Evolutionary conservation across 1,284 basidiomycete species (phyloP), one percentile per base, ranked within the genome.

Genomic region (Moesziomyces antarcticus): DNA sequence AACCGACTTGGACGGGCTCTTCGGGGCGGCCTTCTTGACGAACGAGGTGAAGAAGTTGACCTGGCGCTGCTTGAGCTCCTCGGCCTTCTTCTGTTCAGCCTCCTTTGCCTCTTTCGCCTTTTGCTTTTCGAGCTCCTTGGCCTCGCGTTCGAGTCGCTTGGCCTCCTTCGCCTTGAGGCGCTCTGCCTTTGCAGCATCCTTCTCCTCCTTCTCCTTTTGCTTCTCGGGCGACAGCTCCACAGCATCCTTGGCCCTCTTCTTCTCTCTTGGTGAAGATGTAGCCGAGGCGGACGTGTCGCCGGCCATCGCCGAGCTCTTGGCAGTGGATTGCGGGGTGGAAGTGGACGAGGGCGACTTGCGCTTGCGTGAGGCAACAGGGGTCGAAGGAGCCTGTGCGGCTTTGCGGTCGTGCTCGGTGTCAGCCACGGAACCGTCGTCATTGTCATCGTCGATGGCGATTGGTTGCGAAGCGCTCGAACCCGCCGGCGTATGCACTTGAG

Each of bases 81-180:
- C 87, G 42, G 83, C 84, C 66, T 89, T 90, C 71, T 90, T 70
- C 13, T 51, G 56, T 51, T 79, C 75, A 0, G 71, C 78, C 72
- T 73, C 77, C 48, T 74, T 82, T 22, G 62, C 76, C 52, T 78
- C 79, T 46, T 78, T 77, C 5, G 68, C 61, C 35, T 72, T 76
- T 42, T 72, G 59, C 55, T 56, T 88, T 85, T 58, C 86, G 79
- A 55, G 78, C 37, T 45, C 71, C 44, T 75, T 75, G 21, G 60
- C 67, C 56, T 64, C 71, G 41, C 54, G 58, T 50, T 75, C 73
- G 47, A 74, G 67, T 13, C 73, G 64, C 63, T 77, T 79, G 24
- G 78, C 74, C 42, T 73, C 63, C 50, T 47, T 60, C 0, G 50
- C 56, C 50, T 67, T 66, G 35, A 75, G 33, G 4, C 56, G 50